Evolutionary conservation across 2,329 filamentous ascomycete species (phyloP).

Genomic region (Rutstroemia sp.): DNA sequence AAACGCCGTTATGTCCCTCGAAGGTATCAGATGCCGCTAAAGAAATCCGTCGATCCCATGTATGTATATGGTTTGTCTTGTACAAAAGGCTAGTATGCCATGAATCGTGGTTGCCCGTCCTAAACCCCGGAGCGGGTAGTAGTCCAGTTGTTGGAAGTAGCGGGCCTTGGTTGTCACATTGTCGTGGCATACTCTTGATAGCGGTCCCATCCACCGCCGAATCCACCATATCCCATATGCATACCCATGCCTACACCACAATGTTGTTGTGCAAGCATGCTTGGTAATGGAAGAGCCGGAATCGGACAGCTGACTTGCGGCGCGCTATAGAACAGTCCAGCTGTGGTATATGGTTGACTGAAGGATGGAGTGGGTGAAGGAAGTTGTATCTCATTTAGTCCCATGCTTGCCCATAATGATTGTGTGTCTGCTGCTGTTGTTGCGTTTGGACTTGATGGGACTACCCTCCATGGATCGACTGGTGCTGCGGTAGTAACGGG

Average conservation of each 20-base stretch:
- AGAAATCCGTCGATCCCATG: conserved; percentile 12
- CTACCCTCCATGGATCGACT: conserved; percentile 82
- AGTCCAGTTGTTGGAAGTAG: conserved; percentile 35
- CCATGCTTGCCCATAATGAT: conserved; percentile 73
- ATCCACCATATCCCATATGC: conserved; percentile 66
- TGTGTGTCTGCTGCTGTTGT: conserved; percentile 61
- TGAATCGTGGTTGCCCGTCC: conserved; percentile 24
- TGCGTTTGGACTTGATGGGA: conserved; percentile 81
- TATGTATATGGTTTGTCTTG: conserved; percentile 12
- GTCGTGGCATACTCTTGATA: conserved; percentile 80
- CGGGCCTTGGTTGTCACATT: conserved; percentile 64
- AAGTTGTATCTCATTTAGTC: conserved; percentile 65
- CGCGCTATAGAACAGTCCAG: conserved; percentile 71
- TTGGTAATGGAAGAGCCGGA: conserved; percentile 72
- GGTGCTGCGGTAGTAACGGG: conserved; percentile 59
- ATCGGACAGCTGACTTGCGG: conserved; percentile 69
- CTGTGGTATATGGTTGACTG: conserved; percentile 69
- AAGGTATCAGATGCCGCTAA: conserved; percentile 30
- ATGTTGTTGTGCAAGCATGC: conserved; percentile 72
- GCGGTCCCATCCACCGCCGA: conserved; percentile 66
- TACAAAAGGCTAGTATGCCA: conserved; percentile 10
- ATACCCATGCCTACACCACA: conserved; percentile 77
- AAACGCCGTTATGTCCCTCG: conserved; percentile 22
- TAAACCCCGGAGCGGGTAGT: conserved; percentile 43
- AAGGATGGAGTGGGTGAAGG: conserved; percentile 74